Evolutionary conservation across 108 stramenopile species (phyloP), one percentile per base, ranked within the genome.

Genomic region (Seminavis robusta): DNA sequence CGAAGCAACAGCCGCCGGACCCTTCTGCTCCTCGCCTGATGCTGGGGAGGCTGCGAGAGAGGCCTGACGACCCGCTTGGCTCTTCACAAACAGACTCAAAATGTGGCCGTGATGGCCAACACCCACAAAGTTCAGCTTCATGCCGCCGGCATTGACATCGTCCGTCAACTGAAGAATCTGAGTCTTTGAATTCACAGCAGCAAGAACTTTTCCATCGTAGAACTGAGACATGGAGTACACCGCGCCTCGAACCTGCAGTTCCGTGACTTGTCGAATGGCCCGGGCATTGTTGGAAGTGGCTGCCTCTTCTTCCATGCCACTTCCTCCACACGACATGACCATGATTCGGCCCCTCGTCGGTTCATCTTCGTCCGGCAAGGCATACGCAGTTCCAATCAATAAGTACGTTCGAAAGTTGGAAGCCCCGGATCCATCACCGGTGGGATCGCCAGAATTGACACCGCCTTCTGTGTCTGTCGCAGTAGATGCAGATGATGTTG

Each of bases 71-170:
- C 42, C 47, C 33, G 87, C 93, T 42, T 71, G 71, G 42, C 88
- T 79, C 56, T 87, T 78, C 33, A 97, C 81, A 61, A 79, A 86
- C 8, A 97, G 76, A 40, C 90, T 95, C 44, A 98, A 63, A 62
- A 96, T 95, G 81, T 97, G 94, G 19, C 95, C 98, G 73, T 95
- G 92, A 63, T 94, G 95, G 4, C 92, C 91, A 53, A 82, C 54
- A 9, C 84, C 84, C 1, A 83, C 69, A 26, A 71, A 61, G 21
- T 49, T 47, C 0, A 85, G 53, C 23, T 74, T 69, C 20, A 62
- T 30, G 2, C 59, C 68, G 36, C 75, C 73, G 27, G 60, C 65
- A 11, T 66, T 71, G n/a, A n/a, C n/a, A 19, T 71, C 72, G 23
- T 61, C 54, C 15, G 52, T 38, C 29, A 91, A 56, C 23, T 71